Conservation (phyloP, 1,139 yeast genomes). For the Yamadazyma spencermartinsiae region DNA sequence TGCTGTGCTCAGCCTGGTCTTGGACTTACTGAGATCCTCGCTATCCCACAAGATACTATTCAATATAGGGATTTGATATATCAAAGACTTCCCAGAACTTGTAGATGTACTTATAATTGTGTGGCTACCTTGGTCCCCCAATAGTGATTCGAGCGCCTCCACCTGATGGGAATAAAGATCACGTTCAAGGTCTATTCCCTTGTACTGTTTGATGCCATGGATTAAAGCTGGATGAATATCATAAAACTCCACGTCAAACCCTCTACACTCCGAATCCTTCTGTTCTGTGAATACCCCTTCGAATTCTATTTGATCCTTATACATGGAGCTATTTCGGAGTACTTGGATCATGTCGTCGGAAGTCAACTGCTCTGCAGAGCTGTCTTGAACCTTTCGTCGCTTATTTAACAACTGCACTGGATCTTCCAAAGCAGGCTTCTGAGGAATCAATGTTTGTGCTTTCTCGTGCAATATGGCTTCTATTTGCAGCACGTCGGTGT, state of each 20-base stretch:
- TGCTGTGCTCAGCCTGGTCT: conserved; percentile 51
- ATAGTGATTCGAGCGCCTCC: conserved; percentile 63
- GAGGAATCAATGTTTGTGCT: conserved; percentile 48
- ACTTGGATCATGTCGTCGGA: conserved; percentile 44
- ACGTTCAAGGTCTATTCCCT: conserved; percentile 43
- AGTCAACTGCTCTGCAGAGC: conserved; percentile 15
- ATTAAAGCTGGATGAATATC: conserved; percentile 47
- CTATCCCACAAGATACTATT: conserved; percentile 51
- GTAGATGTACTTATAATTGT: conserved; percentile 91
- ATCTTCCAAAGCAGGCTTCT: conserved; percentile 30
- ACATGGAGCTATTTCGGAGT: conserved; percentile 47
- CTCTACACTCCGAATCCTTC: conserved; percentile 19
- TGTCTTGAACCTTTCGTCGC: conserved; percentile 11
- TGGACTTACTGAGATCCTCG: conserved; percentile 14
- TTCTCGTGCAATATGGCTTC: conserved; percentile 26
- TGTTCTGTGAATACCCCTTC: conserved; percentile 26
- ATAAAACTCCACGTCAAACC: conserved; percentile 33
- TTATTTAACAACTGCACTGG: conserved; percentile 28
- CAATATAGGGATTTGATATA: conserved; percentile 85
- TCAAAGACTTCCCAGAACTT: conserved; percentile 90
- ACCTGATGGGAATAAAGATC: conserved; percentile 80
- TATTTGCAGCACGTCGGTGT: conserved; percentile 11
- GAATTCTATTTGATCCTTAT: conserved; percentile 57
- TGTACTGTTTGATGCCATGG: conserved; percentile 50
- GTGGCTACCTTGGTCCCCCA: conserved; percentile 44